Evolutionary conservation across 2,329 filamentous ascomycete species (phyloP), one percentile per base, ranked within the genome.

Genomic region (Helicocarpus griseus): DNA sequence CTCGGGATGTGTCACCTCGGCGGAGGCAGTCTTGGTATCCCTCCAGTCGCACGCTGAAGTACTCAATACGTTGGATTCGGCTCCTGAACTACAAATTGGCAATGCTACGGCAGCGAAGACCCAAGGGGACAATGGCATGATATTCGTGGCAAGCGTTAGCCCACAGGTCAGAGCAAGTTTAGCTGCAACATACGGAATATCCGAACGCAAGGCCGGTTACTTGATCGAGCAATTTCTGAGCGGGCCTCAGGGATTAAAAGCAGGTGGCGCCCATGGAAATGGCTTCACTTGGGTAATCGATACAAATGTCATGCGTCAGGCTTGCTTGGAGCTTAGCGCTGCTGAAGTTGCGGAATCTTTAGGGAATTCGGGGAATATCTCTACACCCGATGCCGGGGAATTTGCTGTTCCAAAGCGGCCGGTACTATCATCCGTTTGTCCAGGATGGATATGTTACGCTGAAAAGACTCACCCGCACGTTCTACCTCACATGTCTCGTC

Each of bases 391-490:
- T 26, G 38, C 40, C 28, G 33, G 52, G 17, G 57, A 58, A 24
- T 62, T 57, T 36, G 39, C 63, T 28, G 51, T 58, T 35, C 67
- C 71, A 2, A 69, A 70, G 49, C 65, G 63, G 22, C 73, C 73
- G 21, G 66, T 76, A 24, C 77, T 98, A 40, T 89, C 90, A 7
- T 90, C 90, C 3, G 89, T 89, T 19, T 98, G 93, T 67, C 93
- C 93, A 0, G 93, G 93, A 6, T 98, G 94, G 90, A 91, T 98
- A 51, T 98, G 93, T 71, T 98, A 98, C 64, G 91, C 91, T 24
- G 93, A 98, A 68, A 97, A 98, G 73, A 97, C 91, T 51, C 93
- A 98, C 63, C 89, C 93, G 1, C 85, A 96, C 63, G 83, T 97
- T 51, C 77, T 98, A 47, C 89, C 89, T 26, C 89, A 98, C 67